Base-by-base conservation (phyloP, 176 grass and related monocot species). In the Avena atlantica region DNA sequence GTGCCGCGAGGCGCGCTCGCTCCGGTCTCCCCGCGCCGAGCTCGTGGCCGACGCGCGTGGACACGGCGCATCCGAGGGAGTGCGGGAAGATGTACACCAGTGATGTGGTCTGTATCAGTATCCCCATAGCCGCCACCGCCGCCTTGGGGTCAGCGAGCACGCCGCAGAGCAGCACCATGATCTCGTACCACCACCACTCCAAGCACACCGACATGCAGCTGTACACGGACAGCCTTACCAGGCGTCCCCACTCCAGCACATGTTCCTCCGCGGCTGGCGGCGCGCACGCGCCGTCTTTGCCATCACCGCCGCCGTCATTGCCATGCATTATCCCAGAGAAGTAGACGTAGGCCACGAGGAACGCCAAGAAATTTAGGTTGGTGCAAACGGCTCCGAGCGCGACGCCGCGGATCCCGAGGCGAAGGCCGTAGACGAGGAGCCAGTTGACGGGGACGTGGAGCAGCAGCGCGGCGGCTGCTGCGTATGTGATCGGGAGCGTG, bases 131-230 rank as follows among this genome's bases (percentile, higher is more conserved):
- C 0, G 96, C 96, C 56, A 98, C 89, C 61, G 91, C 92, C 53
- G 88, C 84, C 58, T 93, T 94, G 1, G 96, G 96, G 20, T 98
- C 85, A 34, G 81, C 70, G 60, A 98, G 91, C 67, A 94, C 57
- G 53, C 96, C 96, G 59, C 93, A 98, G 57, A 98, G 88, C 27
- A 98, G 78, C 58, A 98, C 89, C 96, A 98, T 93, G 84, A 98
- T 92, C 93, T 98, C 96, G 89, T 98, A 98, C 96, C 96, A 98
- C 96, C 96, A 98, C 96, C 96, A 98, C 78, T 98, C 96, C 24
- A 95, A 63, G 90, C 96, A 98, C 60, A 98, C 86, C 9, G 93
- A 94, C 64, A 92, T 79, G 88, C 93, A 95, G 85, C 91, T 95
- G 45, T 94, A 90, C 57, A 93, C 50, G n/a, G 96, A 94, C 2